Evolutionary conservation across 139 green algal species (phyloP).

Genomic region (Coccomyxa sp.): DNA sequence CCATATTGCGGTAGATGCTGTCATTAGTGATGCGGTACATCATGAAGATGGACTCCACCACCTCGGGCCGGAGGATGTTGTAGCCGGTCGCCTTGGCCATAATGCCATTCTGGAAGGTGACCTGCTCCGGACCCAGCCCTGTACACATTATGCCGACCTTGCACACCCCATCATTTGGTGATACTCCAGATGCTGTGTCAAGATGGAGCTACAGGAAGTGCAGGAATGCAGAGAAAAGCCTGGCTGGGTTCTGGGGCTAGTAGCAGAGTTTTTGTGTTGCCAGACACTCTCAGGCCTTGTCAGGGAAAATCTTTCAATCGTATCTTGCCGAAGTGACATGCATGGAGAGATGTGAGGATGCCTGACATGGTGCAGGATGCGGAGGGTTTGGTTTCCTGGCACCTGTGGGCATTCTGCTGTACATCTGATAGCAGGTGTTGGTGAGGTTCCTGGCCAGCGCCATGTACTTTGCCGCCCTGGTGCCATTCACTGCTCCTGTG

Average conservation of each 20-base stretch:
- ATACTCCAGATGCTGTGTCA: neutral
- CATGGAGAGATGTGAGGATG: no score
- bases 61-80: conserved; percentile 69
- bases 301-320: no score
- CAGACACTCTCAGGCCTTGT: no score
- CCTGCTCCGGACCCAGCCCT: conserved; percentile 16
- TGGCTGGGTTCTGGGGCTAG: neutral
- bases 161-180: neutral
- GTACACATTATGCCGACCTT: neutral
- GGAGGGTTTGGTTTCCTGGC: neutral
- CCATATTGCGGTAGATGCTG: conserved; percentile 59
- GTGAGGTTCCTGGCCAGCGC: conserved; percentile 43
- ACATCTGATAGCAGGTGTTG: conserved; percentile 59
- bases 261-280: no score
- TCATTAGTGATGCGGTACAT: conserved; percentile 65
- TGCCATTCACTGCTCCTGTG: conserved; percentile 25
- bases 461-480: conserved; percentile 44
- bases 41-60: conserved; percentile 70
- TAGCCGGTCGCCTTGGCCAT: neutral
- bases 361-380: neutral
- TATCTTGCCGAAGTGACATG: no score
- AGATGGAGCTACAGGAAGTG: neutral
- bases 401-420: conserved; percentile 25
- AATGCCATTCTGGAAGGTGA: neutral
- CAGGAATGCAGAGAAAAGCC: neutral